Base-by-base conservation (phyloP, 345 rosid genomes). In the Gossypium arboreum region DNA sequence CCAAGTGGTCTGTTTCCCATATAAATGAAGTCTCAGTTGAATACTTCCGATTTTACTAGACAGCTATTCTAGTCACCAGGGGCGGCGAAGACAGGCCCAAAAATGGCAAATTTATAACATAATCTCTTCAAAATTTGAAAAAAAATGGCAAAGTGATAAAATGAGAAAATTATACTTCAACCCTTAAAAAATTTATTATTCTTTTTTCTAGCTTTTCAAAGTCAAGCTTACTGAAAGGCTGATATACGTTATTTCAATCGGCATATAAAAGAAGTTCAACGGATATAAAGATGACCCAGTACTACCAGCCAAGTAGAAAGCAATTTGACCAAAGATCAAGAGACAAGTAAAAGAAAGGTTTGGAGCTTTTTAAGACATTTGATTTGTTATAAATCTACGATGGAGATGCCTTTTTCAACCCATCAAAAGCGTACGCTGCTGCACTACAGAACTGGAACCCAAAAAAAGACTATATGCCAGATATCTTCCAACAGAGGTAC, bases 401-500 rank as follows among this genome's bases (percentile, higher is more conserved):
- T 51, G 0, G 59, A 69, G 73, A 69, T 69, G 11, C 59, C 45
- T 25, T 16, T 55, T 27, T 51, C 24, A 51, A 27, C 73, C 41
- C 9, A 68, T 27, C 24, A 3, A 51, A 4, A 51, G 20, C 58
- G 13, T 50, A 25, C 22, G 5, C 4, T 15, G 56, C 57, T 5
- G 74, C 54, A 79, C 54, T 45, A 47, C 68, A 12, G n/a, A 10
- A 73, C 69, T 45, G 70, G 76, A 77, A 18, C 76, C 75, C 78
- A 64, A 34, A 76, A 55, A 79, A 62, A 81, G 75, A n/a, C 65
- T 43, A 39, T 41, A 22, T 55, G 59, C 6, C 77, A 76, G 77
- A 65, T 63, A 81, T 83, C 84, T 86, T 67, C 7, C 45, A 10
- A 71, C 83, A 83, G 84, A 81, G 79, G 88, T 85, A 82, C 87